Base-by-base conservation (phyloP, 2,329 filamentous ascomycete species). In the Venturia oleaginea region DNA sequence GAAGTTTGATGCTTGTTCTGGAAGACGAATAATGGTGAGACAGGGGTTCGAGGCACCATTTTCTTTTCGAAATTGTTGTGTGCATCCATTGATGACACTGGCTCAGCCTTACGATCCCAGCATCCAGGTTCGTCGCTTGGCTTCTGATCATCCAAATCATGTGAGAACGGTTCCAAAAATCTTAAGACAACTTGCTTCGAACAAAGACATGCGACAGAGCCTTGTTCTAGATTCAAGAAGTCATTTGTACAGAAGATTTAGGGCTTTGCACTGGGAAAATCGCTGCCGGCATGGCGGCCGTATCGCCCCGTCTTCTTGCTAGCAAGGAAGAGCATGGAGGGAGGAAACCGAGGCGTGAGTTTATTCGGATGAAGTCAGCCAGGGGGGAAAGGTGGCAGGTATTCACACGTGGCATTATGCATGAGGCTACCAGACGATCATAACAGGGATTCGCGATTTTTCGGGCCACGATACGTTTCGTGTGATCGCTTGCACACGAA, bases 101-200 rank as follows among this genome's bases (percentile, higher is more conserved):
- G 59, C 22, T 60, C 59, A 60, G 59, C 59, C 59, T 60, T 60
- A 37, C 24, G 32, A 43, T 13, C 57, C 57, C 32, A 40, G 57
- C 32, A 59, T 37, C 57, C 32, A 40, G 32, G 32, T 38, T 59
- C 57, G 22, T 30, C 11, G 15, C 48, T 10, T 4, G 2, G 8
- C 2, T 5, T 24, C 22, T 24, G 1, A n/a, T 7, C 3, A 24
- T 48, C 43, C 30, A 8, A 1, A 34, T 8, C 51, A 57, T 57
- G 51, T 57, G 51, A 57, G 15, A n/a, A 57, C 15, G 48, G 24
- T 24, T 22, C 24, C 24, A 32, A 30, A 27, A 24, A 10, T 11
- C 32, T 24, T 19, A 30, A 54, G 48, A 17, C 48, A 54, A 13
- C 30, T 19, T 34, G 17, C 51, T 17, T 34, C 51, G 30, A 57